Conservation (phyloP, 768 basidiomycete species). For the Boletales sp. region DNA sequence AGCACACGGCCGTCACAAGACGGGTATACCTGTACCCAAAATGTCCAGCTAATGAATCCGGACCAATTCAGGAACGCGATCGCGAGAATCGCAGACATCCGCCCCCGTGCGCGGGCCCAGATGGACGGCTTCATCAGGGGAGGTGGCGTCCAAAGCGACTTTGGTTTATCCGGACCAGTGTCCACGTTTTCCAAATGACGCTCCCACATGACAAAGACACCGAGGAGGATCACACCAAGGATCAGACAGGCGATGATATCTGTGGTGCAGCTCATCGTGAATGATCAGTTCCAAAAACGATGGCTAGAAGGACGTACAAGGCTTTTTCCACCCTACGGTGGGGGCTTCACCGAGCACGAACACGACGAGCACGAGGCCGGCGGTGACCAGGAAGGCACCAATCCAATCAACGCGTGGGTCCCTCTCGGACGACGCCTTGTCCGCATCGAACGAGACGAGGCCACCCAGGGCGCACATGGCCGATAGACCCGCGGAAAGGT, state of each 20-base stretch:
- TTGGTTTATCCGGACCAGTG: conserved; percentile 9
- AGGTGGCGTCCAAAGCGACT: conserved; percentile 41
- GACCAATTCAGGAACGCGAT: conserved; percentile 67
- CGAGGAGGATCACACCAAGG: conserved; percentile 53
- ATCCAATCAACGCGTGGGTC: conserved; percentile 70
- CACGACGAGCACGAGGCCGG: conserved; percentile 64
- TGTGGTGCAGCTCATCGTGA: conserved; percentile 14
- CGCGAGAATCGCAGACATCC: conserved; percentile 55
- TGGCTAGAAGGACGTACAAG: conserved; percentile 36
- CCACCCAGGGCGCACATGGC: conserved; percentile 50
- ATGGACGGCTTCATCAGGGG: conserved; percentile 63
- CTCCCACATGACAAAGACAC: conserved; percentile 65
- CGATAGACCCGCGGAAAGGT: conserved; percentile 55
- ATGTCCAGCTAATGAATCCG: conserved; percentile 51
- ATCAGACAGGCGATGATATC: conserved; percentile 74
- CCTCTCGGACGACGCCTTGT: conserved; percentile 36
- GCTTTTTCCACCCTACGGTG: conserved; percentile 61
- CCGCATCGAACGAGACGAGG: conserved; percentile 54
- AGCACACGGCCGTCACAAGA: not conserved
- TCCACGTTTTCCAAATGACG: conserved; percentile 45
- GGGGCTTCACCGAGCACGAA: conserved; percentile 71
- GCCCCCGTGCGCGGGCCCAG: conserved; percentile 61
- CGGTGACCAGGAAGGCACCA: conserved; percentile 63
- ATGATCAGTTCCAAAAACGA: conserved; percentile 17
- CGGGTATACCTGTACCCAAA: conserved; percentile 43